Conservation (phyloP, 1,284 basidiomycete species). For the Omphalotus olearius region DNA sequence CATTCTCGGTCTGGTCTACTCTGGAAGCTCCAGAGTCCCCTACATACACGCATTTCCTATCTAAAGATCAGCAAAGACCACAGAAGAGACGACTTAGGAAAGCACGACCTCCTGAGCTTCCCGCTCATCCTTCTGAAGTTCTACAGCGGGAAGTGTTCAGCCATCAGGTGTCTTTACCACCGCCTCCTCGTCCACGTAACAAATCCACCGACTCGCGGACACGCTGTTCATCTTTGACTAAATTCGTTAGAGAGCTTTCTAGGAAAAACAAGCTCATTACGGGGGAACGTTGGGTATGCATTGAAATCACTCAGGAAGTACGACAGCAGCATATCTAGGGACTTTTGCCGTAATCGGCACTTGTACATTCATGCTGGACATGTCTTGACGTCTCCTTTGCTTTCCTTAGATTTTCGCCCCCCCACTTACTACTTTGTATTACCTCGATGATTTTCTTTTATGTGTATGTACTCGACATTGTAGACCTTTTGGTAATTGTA, state of each 20-base stretch:
- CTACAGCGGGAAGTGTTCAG: slow-evolving; percentile 11
- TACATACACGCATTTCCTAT: slow-evolving; percentile 1
- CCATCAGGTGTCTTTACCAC: slow-evolving; percentile 12
- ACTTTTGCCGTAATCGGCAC: not conserved
- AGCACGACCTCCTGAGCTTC: slow-evolving; percentile 10
- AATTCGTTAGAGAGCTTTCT: slow-evolving; percentile 5
- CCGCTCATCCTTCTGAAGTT: slow-evolving; percentile 13
- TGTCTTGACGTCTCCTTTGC: not conserved
- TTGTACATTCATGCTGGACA: not conserved
- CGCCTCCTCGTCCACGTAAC: not conserved
- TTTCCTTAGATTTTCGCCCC: not conserved
- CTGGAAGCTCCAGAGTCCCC: slow-evolving; percentile 6
- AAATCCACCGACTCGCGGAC: not conserved
- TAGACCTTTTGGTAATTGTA: too few species aligned
- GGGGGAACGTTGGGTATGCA: slow-evolving; percentile 11
- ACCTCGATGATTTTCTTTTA: not conserved
- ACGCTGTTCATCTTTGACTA: not conserved
- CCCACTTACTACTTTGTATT: not conserved
- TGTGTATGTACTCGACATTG: not conserved
- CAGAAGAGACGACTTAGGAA: slow-evolving; percentile 12
- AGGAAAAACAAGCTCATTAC: slow-evolving; percentile 1
- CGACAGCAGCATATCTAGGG: slow-evolving; percentile 2
- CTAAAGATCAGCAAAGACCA: slow-evolving; percentile 1
- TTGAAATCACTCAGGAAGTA: slow-evolving; percentile 12
- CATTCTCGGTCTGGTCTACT: slow-evolving; percentile 10